A percentile compares a stretch with the other conserved stretches of the same genome.
Evolutionary conservation across 2,329 filamentous ascomycete genomes (phyloP).

Genomic region (Xylaria sp.): DNA sequence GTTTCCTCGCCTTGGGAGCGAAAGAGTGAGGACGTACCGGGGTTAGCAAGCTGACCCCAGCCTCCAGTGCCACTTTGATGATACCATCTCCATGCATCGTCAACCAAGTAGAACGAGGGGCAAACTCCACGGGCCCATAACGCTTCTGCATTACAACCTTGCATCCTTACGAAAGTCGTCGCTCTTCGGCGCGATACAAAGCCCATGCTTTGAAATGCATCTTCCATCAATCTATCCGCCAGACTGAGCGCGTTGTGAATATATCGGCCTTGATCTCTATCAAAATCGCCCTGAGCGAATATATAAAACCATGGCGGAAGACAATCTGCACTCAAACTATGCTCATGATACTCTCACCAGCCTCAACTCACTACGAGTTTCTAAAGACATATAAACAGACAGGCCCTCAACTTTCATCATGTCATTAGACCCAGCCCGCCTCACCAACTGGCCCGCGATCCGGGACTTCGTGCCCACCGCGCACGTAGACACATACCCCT

Average conservation of each 20-base stretch:
- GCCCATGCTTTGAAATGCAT: constrained; percentile 19
- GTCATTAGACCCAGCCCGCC: constrained; percentile 18
- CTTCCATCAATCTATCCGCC: not conserved
- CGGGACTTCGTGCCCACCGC: constrained; percentile 35
- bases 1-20: not conserved
- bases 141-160: not conserved
- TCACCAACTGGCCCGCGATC: constrained; percentile 37
- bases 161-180: constrained; percentile 1
- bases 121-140: not conserved
- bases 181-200: constrained; percentile 7
- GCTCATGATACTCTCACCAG: not conserved
- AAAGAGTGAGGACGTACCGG: not conserved
- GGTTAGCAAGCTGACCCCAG: not conserved
- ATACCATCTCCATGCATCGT: not conserved
- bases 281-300: not conserved
- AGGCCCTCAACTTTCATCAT: not conserved
- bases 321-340: not conserved
- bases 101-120: not conserved
- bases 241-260: not conserved
- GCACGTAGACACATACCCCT: constrained; percentile 44
- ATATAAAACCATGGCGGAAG: constrained; percentile 12
- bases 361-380: not conserved
- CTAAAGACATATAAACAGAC: not conserved
- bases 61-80: constrained; percentile 1
- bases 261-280: not conserved